phyloP scores from a whole-genome alignment of 1,139 yeast genomes.

The Wickerhamomyces sp. region DNA sequence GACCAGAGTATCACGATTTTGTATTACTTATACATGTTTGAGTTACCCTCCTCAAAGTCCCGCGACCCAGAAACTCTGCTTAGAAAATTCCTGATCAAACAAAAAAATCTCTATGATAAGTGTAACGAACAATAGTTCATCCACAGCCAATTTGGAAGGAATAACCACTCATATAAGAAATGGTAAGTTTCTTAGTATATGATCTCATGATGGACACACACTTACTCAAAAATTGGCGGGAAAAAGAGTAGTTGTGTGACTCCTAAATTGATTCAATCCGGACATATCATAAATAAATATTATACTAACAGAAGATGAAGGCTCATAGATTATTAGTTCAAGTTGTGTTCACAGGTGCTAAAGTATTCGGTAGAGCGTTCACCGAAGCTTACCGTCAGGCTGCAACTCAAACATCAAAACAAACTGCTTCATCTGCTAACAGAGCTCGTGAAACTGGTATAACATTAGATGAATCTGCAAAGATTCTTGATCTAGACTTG shows the following conservation, averaged over 20 bases:
- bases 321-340: conserved; percentile 90
- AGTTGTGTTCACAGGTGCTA: conserved; percentile 90
- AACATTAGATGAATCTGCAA: conserved; percentile 83
- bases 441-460: conserved; percentile 67
- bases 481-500: conserved; percentile 72
- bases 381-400: conserved; percentile 98
- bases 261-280: too few relatives aligned
- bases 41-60: not conserved
- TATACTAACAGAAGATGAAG: conserved; percentile 26
- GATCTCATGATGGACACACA: too few relatives aligned
- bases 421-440: conserved; percentile 50
- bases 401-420: conserved; percentile 76
- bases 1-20: too few relatives aligned
- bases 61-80: not conserved
- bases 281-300: too few relatives aligned
- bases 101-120: not conserved
- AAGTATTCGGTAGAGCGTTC: conserved; percentile 93
- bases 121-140: too few relatives aligned
- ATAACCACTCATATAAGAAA: too few relatives aligned
- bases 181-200: too few relatives aligned
- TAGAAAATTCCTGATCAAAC: not conserved
- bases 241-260: too few relatives aligned
- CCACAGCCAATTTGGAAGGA: too few relatives aligned
- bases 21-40: too few relatives aligned
- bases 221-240: too few relatives aligned